Evolutionary conservation across 306 rosid genomes (phyloP).

Genomic region (Medicago truncatula): DNA sequence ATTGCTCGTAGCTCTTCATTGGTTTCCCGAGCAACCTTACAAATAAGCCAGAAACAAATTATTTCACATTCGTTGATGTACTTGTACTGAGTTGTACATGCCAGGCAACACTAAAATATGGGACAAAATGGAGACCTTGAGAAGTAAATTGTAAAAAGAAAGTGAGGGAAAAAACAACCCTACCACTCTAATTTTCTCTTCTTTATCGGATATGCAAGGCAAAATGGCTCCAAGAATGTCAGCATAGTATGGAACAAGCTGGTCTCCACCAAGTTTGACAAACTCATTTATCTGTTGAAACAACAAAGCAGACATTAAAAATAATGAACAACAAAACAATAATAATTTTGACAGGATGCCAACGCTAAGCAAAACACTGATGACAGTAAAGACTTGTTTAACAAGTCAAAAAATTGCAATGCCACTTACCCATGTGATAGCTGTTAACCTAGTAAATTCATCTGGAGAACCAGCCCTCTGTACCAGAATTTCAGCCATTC

Average conservation of each 20-base stretch:
- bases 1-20: conserved; percentile 87
- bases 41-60: conserved; percentile 36
- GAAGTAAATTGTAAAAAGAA: conserved; percentile 9
- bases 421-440: conserved; percentile 88
- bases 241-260: conserved; percentile 93
- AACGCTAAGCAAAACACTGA: conserved; percentile 14
- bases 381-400: conserved; percentile 27
- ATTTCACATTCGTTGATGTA: conserved; percentile 23
- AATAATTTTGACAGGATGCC: conserved; percentile 21
- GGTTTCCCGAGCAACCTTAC: conserved; percentile 94
- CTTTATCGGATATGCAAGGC: conserved; percentile 99
- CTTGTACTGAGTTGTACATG: conserved; percentile 2
- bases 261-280: conserved; percentile 98
- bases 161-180: conserved; percentile 19
- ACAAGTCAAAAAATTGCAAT: conserved; percentile 32
- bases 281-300: conserved; percentile 83
- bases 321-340: conserved; percentile 21
- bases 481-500: conserved; percentile 97
- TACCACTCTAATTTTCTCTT: conserved; percentile 99
- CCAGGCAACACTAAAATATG: conserved; percentile 5
- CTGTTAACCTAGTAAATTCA: conserved; percentile 95
- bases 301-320: conserved; percentile 34
- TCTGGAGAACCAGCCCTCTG: conserved; percentile 86
- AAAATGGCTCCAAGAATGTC: conserved; percentile 94
- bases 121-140: not conserved